Evolutionary conservation across 208 protist species (phyloP).

Genomic region (Jaenimonas drosophilae): DNA sequence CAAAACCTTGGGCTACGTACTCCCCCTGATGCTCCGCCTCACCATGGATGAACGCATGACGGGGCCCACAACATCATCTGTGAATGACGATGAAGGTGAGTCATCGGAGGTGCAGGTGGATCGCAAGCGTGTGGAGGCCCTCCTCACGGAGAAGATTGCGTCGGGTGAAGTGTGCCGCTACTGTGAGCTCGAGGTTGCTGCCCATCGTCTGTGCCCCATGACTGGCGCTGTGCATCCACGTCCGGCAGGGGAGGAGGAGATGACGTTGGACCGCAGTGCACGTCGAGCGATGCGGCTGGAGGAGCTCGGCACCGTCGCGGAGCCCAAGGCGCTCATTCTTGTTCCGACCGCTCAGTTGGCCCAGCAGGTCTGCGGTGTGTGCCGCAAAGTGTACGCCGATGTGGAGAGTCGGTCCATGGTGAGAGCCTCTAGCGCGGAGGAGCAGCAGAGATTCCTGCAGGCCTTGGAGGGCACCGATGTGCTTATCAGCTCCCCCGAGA

Average conservation of each 20-base stretch:
- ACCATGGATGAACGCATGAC: slow-evolving; percentile 16
- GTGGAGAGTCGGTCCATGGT: slow-evolving; percentile 50
- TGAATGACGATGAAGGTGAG: not conserved
- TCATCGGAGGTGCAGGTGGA: too few relatives aligned
- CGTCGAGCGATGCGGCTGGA: slow-evolving; percentile 18
- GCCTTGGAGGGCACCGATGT: slow-evolving; percentile 61
- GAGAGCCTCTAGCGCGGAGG: slow-evolving; percentile 50
- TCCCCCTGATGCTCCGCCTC: slow-evolving; percentile 69
- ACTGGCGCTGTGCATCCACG: slow-evolving; percentile 59
- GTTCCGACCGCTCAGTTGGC: slow-evolving; percentile 66
- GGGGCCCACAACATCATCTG: not conserved
- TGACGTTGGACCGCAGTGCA: slow-evolving; percentile 1
- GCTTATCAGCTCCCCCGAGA: slow-evolving; percentile 64
- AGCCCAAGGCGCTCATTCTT: slow-evolving; percentile 61
- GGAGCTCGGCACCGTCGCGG: slow-evolving; percentile 34
- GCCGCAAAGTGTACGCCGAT: slow-evolving; percentile 29
- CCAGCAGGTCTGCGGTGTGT: slow-evolving; percentile 40
- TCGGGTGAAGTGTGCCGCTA: slow-evolving; percentile 71
- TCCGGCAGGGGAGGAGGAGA: slow-evolving; percentile 8
- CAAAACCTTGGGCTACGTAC: slow-evolving; percentile 88
- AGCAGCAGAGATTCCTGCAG: slow-evolving; percentile 45
- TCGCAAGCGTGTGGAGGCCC: slow-evolving; percentile 46
- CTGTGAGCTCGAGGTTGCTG: slow-evolving; percentile 54
- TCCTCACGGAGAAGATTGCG: slow-evolving; percentile 53
- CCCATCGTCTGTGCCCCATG: slow-evolving; percentile 51